Evolutionary conservation across 192 early-diverging fungal genomes (phyloP).

Genomic region (Podila horticola): DNA sequence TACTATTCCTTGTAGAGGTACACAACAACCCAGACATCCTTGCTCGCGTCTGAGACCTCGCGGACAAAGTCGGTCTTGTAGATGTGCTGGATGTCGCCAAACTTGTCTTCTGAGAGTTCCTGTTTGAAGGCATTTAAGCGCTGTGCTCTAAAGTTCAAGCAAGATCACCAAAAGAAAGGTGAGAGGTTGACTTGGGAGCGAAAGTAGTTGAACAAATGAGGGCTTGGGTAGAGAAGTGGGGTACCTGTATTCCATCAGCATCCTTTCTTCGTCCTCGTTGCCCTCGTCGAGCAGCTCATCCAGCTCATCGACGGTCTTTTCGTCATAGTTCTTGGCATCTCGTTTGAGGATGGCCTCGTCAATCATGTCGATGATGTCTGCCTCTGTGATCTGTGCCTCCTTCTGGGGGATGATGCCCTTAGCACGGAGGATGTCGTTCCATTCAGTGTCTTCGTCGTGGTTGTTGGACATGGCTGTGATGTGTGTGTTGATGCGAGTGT

Average conservation of each 20-base stretch:
- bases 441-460: constrained; percentile 75
- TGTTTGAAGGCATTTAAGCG: constrained; percentile 89
- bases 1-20: constrained; percentile 74
- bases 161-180: constrained; percentile 2
- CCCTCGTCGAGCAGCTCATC: constrained; percentile 75
- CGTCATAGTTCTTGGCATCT: constrained; percentile 70
- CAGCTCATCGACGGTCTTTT: constrained; percentile 81
- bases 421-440: constrained; percentile 95
- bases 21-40: constrained; percentile 69
- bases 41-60: constrained; percentile 93
- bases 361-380: constrained; percentile 78
- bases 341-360: constrained; percentile 70
- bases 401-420: constrained; percentile 91
- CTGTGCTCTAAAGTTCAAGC: constrained; percentile 62
- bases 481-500: too few species aligned
- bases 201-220: background rate
- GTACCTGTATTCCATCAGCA: constrained; percentile 81
- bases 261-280: constrained; percentile 84
- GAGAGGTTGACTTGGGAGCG: background rate
- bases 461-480: constrained; percentile 51
- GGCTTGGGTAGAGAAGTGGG: background rate
- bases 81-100: constrained; percentile 86
- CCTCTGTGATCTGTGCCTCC: constrained; percentile 72
- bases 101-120: constrained; percentile 77
- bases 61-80: constrained; percentile 91